Conservation (phyloP, 2,329 filamentous ascomycete species). For the Talaromyces sp. region DNA sequence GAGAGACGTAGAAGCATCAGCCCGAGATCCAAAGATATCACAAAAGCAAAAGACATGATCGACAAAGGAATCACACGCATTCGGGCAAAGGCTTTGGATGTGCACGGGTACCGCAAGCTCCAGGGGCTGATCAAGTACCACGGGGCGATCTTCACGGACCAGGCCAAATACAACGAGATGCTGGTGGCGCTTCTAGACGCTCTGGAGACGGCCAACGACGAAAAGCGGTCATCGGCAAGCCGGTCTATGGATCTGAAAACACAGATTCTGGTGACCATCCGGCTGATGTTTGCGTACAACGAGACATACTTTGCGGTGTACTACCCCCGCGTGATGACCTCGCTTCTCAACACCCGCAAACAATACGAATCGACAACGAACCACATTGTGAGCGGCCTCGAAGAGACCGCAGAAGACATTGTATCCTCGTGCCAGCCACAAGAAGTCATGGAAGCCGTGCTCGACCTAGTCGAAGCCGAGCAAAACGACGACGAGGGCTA, state of each 20-base stretch:
- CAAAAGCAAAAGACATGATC: constrained; percentile 33
- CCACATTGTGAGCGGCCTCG: constrained; percentile 36
- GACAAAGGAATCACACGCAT: constrained; percentile 34
- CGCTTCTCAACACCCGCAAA: constrained; percentile 32
- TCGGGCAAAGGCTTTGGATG: constrained; percentile 30
- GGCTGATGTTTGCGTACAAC: constrained; percentile 34
- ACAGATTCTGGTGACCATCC: constrained; percentile 38
- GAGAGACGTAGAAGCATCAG: constrained; percentile 29
- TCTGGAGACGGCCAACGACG: constrained; percentile 27
- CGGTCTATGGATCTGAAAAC: constrained; percentile 34
- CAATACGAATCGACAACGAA: constrained; percentile 32
- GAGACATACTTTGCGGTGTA: constrained; percentile 29
- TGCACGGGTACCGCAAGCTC: constrained; percentile 39
- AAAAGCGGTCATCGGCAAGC: constrained; percentile 21
- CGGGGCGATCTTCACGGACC: constrained; percentile 29
- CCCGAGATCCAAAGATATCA: constrained; percentile 34
- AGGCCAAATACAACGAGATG: constrained; percentile 32
- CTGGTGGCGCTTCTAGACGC: constrained; percentile 33
- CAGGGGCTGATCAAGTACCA: constrained; percentile 36
- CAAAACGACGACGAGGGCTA: constrained; percentile 25
- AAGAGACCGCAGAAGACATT: constrained; percentile 34
- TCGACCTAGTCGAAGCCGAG: constrained; percentile 27
- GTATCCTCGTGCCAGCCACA: constrained; percentile 23
- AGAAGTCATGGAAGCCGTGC: constrained; percentile 28
- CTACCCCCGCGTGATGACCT: constrained; percentile 29